These are phyloP conservation scores for Smallanthus sonchifolius DNA, from an alignment of 129 eudicot species.

Conservation along the genomic window DNA sequence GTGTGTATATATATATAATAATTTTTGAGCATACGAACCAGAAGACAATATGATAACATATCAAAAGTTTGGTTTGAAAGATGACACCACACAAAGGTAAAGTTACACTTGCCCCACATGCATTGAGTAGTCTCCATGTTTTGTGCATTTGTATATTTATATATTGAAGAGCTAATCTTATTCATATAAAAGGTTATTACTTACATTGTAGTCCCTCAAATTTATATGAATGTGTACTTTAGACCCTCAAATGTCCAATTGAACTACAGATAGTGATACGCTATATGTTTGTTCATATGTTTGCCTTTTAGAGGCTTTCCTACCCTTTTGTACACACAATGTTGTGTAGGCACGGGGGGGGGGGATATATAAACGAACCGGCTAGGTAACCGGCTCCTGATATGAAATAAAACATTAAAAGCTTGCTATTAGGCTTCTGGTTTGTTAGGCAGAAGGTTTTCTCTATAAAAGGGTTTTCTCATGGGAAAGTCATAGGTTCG, in stretches of 20 bases:
- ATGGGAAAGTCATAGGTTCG: too few species aligned
- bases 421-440: too few species aligned
- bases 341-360: neutral
- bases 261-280: neutral
- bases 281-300: neutral
- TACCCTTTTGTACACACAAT: too few species aligned
- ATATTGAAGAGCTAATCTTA: neutral
- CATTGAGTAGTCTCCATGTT: slow-evolving; percentile 1
- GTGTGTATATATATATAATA: neutral
- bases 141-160: neutral
- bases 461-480: too few species aligned
- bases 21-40: slow-evolving; percentile 11
- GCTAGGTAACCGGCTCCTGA: too few species aligned
- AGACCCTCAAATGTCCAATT: neutral
- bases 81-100: slow-evolving; percentile 24
- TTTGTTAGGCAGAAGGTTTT: too few species aligned
- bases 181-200: neutral
- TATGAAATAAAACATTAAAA: too few species aligned
- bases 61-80: slow-evolving; percentile 12
- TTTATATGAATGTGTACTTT: neutral
- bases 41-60: slow-evolving; percentile 25
- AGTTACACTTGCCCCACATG: slow-evolving; percentile 13
- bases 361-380: too few species aligned
- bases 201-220: slow-evolving; percentile 12
- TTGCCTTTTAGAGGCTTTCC: neutral